A percentile compares a stretch with the other conserved stretches of the same genome.
These are phyloP conservation scores for Cyberlindnera xylosilytica DNA, from an alignment of 805 yeast species.

Conservation along the genomic window DNA sequence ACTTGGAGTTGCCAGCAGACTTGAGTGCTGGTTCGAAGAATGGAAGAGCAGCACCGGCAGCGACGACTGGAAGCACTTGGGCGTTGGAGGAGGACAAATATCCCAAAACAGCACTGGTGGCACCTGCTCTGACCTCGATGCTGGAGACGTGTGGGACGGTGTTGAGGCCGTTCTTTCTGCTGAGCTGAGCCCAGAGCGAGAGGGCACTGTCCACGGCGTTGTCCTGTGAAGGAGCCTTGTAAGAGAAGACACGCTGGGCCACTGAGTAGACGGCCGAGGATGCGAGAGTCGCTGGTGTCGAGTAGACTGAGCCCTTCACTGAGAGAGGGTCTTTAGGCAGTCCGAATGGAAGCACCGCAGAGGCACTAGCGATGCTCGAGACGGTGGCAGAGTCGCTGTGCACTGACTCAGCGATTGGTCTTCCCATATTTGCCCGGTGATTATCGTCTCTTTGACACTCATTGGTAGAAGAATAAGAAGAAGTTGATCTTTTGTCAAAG, in stretches of 20 bases:
- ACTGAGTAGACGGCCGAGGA: conserved; percentile 50
- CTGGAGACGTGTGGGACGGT: conserved; percentile 57
- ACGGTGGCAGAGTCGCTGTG: conserved; percentile 19
- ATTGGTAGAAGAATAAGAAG: too few species aligned
- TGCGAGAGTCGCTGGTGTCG: conserved; percentile 50
- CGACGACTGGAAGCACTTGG: conserved; percentile 42
- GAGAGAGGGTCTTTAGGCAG: conserved; percentile 20
- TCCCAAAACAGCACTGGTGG: conserved; percentile 76
- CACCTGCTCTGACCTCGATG: conserved; percentile 78
- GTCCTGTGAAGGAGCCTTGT: conserved; percentile 61
- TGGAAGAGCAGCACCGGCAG: conserved; percentile 65
- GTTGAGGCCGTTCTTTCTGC: conserved; percentile 49
- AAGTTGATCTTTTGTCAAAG: too few species aligned
- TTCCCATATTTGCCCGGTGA: too few species aligned
- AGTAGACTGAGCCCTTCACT: conserved; percentile 13
- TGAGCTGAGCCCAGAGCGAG: conserved; percentile 54
- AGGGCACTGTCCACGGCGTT: conserved; percentile 58
- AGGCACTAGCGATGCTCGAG: conserved; percentile 36
- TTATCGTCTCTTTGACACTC: too few species aligned
- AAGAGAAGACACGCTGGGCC: conserved; percentile 59
- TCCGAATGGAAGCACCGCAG: conserved; percentile 55
- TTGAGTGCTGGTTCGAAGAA: conserved; percentile 63
- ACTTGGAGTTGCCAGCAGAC: conserved; percentile 34
- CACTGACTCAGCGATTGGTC: conserved; percentile 23
- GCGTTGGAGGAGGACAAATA: conserved; percentile 41